Percentiles rank a stretch among this genome's conserved stretches.
Evolutionary conservation across 2,329 filamentous ascomycete species (phyloP).

Genomic region (Rosellinia necatrix): DNA sequence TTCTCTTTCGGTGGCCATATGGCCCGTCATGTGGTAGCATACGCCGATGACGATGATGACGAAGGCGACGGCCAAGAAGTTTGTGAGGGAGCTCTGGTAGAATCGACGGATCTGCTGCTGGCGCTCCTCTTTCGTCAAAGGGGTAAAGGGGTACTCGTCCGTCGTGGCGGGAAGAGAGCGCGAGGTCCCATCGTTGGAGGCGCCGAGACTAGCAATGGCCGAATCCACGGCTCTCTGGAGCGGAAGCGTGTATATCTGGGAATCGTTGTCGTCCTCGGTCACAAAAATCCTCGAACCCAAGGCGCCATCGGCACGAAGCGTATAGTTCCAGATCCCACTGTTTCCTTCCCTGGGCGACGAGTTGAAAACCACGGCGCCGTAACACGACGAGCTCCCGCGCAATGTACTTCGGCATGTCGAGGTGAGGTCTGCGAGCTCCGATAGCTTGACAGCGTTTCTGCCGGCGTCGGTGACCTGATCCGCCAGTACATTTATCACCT

Average conservation of each 20-base stretch:
- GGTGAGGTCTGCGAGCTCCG: constrained; percentile 61
- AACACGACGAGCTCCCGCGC: constrained; percentile 72
- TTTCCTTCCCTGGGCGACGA: constrained; percentile 74
- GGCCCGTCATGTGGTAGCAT: constrained; percentile 84
- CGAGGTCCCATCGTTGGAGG: constrained; percentile 40
- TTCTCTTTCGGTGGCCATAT: constrained; percentile 85
- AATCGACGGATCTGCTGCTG: constrained; percentile 65
- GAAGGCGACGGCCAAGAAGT: constrained; percentile 78
- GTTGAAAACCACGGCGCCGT: constrained; percentile 74
- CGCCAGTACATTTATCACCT: constrained; percentile 68
- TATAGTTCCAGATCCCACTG: constrained; percentile 81
- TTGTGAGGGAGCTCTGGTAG: constrained; percentile 76
- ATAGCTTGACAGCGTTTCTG: constrained; percentile 59
- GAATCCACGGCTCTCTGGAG: constrained; percentile 78
- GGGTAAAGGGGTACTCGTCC: constrained; percentile 80
- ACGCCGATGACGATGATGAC: constrained; percentile 80
- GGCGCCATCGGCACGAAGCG: constrained; percentile 74
- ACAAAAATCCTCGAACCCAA: constrained; percentile 70
- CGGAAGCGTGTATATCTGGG: constrained; percentile 77
- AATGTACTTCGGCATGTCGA: constrained; percentile 66
- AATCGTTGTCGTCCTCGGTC: constrained; percentile 69
- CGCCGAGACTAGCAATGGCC: constrained; percentile 66
- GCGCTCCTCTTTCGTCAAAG: constrained; percentile 69
- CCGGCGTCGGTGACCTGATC: constrained; percentile 60
- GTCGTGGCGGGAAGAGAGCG: constrained; percentile 48